These are phyloP conservation scores for Wickerhamiella spandovensis DNA, from an alignment of 805 yeast genomes.

Conservation along the genomic window DNA sequence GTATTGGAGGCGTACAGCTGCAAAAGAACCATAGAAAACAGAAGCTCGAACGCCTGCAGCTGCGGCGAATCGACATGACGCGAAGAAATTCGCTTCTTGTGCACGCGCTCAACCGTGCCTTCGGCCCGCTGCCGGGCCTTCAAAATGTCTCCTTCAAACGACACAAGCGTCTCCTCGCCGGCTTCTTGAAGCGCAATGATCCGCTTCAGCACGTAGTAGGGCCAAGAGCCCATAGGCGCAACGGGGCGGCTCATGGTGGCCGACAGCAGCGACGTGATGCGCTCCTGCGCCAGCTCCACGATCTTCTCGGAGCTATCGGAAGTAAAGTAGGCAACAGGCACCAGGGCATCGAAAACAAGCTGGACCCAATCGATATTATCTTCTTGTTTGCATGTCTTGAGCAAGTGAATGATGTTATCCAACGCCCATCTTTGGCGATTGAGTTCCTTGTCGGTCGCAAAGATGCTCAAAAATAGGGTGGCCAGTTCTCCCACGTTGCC, in stretches of 20 bases:
- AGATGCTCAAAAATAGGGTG: conserved; percentile 10
- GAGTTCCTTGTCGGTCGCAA: not conserved
- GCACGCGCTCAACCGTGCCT: conserved; percentile 34
- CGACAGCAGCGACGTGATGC: conserved; percentile 55
- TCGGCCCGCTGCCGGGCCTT: conserved; percentile 37
- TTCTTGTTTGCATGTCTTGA: conserved; percentile 17
- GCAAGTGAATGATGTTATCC: conserved; percentile 41
- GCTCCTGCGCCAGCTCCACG: conserved; percentile 22
- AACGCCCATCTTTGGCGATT: conserved; percentile 36
- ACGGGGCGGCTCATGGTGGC: conserved; percentile 34
- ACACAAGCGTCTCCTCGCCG: conserved; percentile 21
- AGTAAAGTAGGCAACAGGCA: conserved; percentile 32
- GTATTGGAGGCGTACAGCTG: conserved; percentile 61
- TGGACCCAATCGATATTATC: conserved; percentile 23
- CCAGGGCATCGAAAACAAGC: conserved; percentile 28
- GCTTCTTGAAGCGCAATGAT: conserved; percentile 13
- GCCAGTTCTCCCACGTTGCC: conserved; percentile 5
- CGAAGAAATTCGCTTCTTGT: conserved; percentile 26
- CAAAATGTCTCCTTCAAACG: conserved; percentile 47
- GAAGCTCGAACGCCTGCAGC: conserved; percentile 54
- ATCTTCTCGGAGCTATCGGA: conserved; percentile 7
- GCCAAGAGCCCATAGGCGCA: conserved; percentile 41
- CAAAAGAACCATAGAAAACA: conserved; percentile 62
- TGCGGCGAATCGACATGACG: conserved; percentile 29
- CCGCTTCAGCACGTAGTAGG: conserved; percentile 26